A percentile compares a stretch with the other conserved stretches of the same genome.
Evolutionary conservation across 352 stramenopile species (phyloP).

Genomic region (Blastocystis sp.): DNA sequence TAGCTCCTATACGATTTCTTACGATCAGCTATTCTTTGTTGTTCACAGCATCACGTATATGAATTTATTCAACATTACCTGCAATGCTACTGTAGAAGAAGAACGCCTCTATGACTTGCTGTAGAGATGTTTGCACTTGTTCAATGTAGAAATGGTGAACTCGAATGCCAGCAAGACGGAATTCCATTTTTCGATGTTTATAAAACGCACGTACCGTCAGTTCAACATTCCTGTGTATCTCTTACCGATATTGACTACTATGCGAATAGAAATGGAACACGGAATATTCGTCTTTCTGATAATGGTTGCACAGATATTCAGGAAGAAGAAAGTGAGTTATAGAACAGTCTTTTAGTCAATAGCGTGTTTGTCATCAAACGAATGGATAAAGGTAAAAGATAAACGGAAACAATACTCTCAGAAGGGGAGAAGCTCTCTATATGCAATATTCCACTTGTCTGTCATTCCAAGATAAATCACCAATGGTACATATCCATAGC

Average conservation of each 20-base stretch:
- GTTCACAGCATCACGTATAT: constrained; percentile 23
- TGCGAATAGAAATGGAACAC: constrained; percentile 29
- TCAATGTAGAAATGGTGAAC: neutral
- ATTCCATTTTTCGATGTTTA: constrained; percentile 19
- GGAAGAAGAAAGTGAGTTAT: constrained; percentile 16
- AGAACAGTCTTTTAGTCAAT: neutral
- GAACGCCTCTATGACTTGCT: constrained; percentile 31
- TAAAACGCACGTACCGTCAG: constrained; percentile 1
- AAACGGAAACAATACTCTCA: neutral
- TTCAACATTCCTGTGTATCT: constrained; percentile 2
- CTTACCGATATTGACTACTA: constrained; percentile 7
- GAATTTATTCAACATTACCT: constrained; percentile 51
- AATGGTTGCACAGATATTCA: constrained; percentile 21
- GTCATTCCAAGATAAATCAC: constrained; percentile 53
- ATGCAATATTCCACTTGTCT: neutral
- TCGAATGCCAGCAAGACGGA: constrained; percentile 44
- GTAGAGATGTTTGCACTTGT: neutral
- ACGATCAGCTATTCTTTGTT: constrained; percentile 14
- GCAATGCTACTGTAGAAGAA: constrained; percentile 1
- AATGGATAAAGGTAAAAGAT: constrained; percentile 8
- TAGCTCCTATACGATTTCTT: neutral
- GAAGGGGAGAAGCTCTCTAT: constrained; percentile 25
- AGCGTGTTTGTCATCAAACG: neutral
- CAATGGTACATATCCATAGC: constrained; percentile 37
- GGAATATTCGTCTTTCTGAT: constrained; percentile 43